Base-by-base conservation (phyloP, 768 basidiomycete genomes). In the Bullera alba region DNA sequence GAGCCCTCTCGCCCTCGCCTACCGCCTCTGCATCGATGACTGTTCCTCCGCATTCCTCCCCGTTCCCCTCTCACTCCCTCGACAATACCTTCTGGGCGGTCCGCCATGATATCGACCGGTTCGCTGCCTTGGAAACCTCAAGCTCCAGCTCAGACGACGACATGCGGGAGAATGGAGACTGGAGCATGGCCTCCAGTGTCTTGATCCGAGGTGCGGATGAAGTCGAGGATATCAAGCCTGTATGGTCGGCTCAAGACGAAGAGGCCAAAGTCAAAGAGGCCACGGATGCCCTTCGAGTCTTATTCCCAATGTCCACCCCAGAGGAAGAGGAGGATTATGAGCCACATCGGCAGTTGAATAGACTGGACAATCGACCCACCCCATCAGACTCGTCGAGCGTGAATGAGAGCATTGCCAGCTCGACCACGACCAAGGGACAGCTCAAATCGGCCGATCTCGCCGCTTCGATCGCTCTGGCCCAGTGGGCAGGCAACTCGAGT, bases 41-140 rank as follows among this genome's bases (percentile, higher is more conserved):
- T 50, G 5, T 10, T 22, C 14, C 51, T 50, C 57, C 60, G 1
- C 61, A 54, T 25, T 42, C 54, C 15, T 61, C 66, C 12, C 63
- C 63, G 7, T 68, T 68, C 46, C 66, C 66, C 5, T 58, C 60
- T 23, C 66, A 68, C 38, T 68, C 66, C 22, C 54, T 68, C n/a
- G 66, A 68, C 50, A 68, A 68, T 43, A 62, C 66, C 5, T 57
- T 54, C 17, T 68, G 66, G 66, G 51, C 50, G 4, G 61, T 49
- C 5, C 51, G 65, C n/a, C 51, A 55, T 16, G 57, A 62, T 23
- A 39, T 34, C 10, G 39, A 61, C 46, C 48, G 50, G 6, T 37
- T 38, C 8, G 43, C 32, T 23, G 28, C 6, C 30, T 60, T 63
- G 36, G 66, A 68, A 42, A 53, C 51, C 16, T 68, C 66, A 2